Evolutionary conservation across 129 eudicot species (phyloP).

Genomic region (Dittrichia graveolens): DNA sequence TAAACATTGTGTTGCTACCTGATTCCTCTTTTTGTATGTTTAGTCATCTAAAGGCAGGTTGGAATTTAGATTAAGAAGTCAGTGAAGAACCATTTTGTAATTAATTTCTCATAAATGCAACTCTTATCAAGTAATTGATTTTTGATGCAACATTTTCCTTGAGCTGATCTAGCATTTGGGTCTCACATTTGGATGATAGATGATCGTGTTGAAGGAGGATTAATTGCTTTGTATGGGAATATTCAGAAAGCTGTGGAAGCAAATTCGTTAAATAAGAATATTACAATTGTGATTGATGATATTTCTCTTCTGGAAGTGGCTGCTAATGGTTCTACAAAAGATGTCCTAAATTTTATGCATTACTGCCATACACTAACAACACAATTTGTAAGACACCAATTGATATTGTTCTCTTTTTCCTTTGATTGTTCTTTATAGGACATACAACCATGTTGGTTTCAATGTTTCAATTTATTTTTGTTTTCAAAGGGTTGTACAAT

Average conservation of each 20-base stretch:
- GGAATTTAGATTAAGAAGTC: neutral
- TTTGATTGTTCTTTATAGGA: neutral
- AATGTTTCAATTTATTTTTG: conserved; percentile 23
- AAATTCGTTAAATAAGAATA: conserved; percentile 36
- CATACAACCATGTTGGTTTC: neutral
- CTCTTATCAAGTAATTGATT: neutral
- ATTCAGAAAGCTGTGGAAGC: conserved; percentile 77
- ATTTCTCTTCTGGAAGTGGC: conserved; percentile 89
- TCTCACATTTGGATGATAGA: conserved; percentile 39
- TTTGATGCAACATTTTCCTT: neutral
- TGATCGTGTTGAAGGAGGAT: conserved; percentile 47
- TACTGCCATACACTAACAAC: conserved; percentile 80
- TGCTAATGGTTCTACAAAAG: conserved; percentile 71
- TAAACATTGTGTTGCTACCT: conserved; percentile 29
- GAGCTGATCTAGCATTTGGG: conserved; percentile 5
- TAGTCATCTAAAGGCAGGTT: neutral
- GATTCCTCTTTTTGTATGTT: conserved; percentile 15
- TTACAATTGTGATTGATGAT: conserved; percentile 70
- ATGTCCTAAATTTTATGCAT: conserved; percentile 75
- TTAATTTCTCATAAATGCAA: neutral
- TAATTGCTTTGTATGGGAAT: conserved; percentile 63
- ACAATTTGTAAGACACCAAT: conserved; percentile 59
- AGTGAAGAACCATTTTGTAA: neutral
- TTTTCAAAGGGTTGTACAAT: conserved; percentile 65
- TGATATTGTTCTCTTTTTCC: neutral